These are phyloP conservation scores for Penicillium macrosclerotiorum DNA, from an alignment of 495 filamentous ascomycete genomes.

Conservation along the genomic window DNA sequence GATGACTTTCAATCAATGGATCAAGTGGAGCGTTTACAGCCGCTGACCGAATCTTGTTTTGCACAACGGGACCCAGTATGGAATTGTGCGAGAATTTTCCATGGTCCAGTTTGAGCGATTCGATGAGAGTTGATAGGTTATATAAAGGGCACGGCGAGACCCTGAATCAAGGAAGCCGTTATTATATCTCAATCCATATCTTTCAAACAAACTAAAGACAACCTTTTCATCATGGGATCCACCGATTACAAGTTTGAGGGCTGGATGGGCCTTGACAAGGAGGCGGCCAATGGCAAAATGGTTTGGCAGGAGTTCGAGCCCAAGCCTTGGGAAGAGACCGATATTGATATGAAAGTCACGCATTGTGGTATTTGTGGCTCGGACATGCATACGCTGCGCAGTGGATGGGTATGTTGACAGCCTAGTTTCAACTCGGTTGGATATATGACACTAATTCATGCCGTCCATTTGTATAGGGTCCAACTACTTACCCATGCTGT, in stretches of 20 bases:
- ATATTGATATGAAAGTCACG: slow-evolving; percentile 55
- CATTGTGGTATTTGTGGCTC: slow-evolving; percentile 49
- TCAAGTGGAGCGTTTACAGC: slow-evolving; percentile 7
- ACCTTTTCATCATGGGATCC: slow-evolving; percentile 36
- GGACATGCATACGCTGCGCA: slow-evolving; percentile 72
- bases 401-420: slow-evolving; percentile 58
- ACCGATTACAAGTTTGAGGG: slow-evolving; percentile 71
- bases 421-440: not conserved
- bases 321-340: slow-evolving; percentile 78
- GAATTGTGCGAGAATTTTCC: slow-evolving; percentile 1
- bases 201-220: slow-evolving; percentile 5
- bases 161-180: slow-evolving; percentile 36
- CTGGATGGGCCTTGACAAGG: slow-evolving; percentile 70
- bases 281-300: slow-evolving; percentile 67
- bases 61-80: not conserved
- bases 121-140: too few relatives aligned
- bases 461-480: slow-evolving; percentile 40
- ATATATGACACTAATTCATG: too few relatives aligned
- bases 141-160: slow-evolving; percentile 53
- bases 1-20: slow-evolving; percentile 15
- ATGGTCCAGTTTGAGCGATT: not conserved
- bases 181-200: slow-evolving; percentile 35
- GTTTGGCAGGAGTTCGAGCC: slow-evolving; percentile 74
- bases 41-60: not conserved
- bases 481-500: slow-evolving; percentile 66